phyloP scores from a whole-genome alignment of 2,329 filamentous ascomycete species.

The Colletotrichum sp. region DNA sequence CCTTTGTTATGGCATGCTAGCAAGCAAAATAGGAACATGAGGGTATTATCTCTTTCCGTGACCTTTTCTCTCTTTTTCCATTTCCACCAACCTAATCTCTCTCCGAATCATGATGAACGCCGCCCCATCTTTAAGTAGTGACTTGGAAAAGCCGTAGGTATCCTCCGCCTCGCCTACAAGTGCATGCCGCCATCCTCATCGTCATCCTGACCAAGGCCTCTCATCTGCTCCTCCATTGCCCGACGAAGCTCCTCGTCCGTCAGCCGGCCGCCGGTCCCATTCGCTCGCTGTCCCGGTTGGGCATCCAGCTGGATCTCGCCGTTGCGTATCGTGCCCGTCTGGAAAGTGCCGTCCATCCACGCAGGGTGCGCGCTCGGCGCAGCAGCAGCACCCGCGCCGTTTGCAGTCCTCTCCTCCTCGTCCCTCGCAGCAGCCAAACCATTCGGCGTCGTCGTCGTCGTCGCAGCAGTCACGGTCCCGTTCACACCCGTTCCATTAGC shows the following conservation, averaged over 20 bases:
- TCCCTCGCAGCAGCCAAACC: slow-evolving; percentile 12
- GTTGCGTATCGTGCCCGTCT: slow-evolving; percentile 60
- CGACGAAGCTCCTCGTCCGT: slow-evolving; percentile 64
- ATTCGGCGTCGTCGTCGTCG: slow-evolving; percentile 14
- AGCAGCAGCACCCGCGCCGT: not conserved
- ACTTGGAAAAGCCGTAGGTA: not conserved
- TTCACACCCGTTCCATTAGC: not conserved
- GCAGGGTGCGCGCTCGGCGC: slow-evolving; percentile 40
- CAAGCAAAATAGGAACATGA: slow-evolving; percentile 17
- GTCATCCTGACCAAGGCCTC: slow-evolving; percentile 45
- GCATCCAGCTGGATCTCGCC: slow-evolving; percentile 53
- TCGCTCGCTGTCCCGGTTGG: not conserved
- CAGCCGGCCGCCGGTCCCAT: slow-evolving; percentile 48
- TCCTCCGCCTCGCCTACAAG: slow-evolving; percentile 45
- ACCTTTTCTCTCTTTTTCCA: not conserved
- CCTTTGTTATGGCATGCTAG: slow-evolving; percentile 18
- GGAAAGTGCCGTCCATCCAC: slow-evolving; percentile 69
- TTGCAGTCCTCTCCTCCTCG: slow-evolving; percentile 17
- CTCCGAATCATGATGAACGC: not conserved
- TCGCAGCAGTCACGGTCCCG: not conserved
- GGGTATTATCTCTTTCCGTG: slow-evolving; percentile 12
- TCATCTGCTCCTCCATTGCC: slow-evolving; percentile 60
- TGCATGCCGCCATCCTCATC: slow-evolving; percentile 62
- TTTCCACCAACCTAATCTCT: not conserved
- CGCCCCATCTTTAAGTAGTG: not conserved